phyloP scores from a whole-genome alignment of 805 yeast genomes.

The Metschnikowia matae region DNA sequence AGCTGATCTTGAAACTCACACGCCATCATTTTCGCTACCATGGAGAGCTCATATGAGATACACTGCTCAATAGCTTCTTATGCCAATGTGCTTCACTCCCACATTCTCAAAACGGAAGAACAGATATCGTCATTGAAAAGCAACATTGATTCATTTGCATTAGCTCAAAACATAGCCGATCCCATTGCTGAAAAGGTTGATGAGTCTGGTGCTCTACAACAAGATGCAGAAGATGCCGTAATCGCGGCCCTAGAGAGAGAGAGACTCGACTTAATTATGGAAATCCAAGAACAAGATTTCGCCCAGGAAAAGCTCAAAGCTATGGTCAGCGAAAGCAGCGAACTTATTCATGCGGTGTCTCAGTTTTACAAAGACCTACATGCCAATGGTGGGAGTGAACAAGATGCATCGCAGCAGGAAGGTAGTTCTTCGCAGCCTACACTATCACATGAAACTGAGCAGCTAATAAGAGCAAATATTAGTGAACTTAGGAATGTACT shows the following conservation, averaged over 20 bases:
- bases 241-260: constrained; percentile 25
- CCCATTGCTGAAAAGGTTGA: background rate
- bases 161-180: constrained; percentile 7
- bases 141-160: constrained; percentile 6
- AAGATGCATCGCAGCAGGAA: background rate
- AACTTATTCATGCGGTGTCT: constrained; percentile 30
- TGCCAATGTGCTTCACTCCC: constrained; percentile 9
- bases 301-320: constrained; percentile 29
- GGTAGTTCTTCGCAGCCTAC: background rate
- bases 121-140: constrained; percentile 8
- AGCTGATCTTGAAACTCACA: too few relatives aligned
- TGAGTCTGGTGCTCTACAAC: background rate
- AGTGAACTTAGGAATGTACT: background rate
- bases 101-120: constrained; percentile 10
- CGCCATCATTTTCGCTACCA: background rate
- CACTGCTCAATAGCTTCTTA: constrained; percentile 11
- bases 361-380: constrained; percentile 22
- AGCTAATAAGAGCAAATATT: background rate
- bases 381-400: background rate
- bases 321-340: constrained; percentile 31
- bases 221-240: constrained; percentile 14
- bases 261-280: constrained; percentile 31
- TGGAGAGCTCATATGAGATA: constrained; percentile 10
- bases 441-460: background rate
- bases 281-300: constrained; percentile 38